A percentile compares a stretch with the other conserved stretches of the same genome.
Conservation (phyloP, 495 filamentous ascomycete genomes). For the Annulohypoxylon moriforme region DNA sequence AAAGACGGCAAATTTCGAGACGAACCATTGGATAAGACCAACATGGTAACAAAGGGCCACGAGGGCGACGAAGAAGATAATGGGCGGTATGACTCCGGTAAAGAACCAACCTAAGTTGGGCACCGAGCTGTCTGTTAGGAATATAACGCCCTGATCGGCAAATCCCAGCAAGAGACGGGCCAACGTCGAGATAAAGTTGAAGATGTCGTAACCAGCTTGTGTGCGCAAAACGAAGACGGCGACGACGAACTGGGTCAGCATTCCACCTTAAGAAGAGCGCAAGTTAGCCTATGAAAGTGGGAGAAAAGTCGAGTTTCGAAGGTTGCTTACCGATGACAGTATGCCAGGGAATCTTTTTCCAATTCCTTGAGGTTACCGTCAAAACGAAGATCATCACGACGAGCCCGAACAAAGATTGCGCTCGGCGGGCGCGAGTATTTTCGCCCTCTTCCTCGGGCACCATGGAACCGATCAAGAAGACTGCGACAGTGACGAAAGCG, state of each 20-base stretch:
- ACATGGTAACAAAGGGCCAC: slow-evolving; percentile 85
- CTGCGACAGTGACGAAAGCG: slow-evolving; percentile 69
- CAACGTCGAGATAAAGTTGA: slow-evolving; percentile 81
- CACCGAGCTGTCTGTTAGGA: slow-evolving; percentile 70
- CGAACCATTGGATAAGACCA: slow-evolving; percentile 85
- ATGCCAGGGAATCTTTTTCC: slow-evolving; percentile 80
- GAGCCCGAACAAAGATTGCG: slow-evolving; percentile 83
- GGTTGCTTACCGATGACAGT: slow-evolving; percentile 72
- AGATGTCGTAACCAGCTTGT: slow-evolving; percentile 83
- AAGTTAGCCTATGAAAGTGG: slow-evolving; percentile 13
- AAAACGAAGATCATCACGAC: slow-evolving; percentile 74
- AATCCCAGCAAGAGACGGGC: slow-evolving; percentile 78
- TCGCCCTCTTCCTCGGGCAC: slow-evolving; percentile 73
- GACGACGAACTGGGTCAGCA: slow-evolving; percentile 87
- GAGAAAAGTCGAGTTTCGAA: neutral
- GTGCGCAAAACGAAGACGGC: slow-evolving; percentile 88
- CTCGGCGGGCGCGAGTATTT: slow-evolving; percentile 83
- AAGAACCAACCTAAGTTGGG: slow-evolving; percentile 71
- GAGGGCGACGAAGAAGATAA: slow-evolving; percentile 92
- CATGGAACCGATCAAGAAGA: slow-evolving; percentile 81
- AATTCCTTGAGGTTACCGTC: slow-evolving; percentile 76
- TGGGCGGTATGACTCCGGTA: slow-evolving; percentile 76
- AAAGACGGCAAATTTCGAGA: slow-evolving; percentile 84
- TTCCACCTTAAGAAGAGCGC: slow-evolving; percentile 63
- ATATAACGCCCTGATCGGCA: slow-evolving; percentile 73